Base-by-base conservation (phyloP, 495 filamentous ascomycete species). In the Daldinia bambusicola region DNA sequence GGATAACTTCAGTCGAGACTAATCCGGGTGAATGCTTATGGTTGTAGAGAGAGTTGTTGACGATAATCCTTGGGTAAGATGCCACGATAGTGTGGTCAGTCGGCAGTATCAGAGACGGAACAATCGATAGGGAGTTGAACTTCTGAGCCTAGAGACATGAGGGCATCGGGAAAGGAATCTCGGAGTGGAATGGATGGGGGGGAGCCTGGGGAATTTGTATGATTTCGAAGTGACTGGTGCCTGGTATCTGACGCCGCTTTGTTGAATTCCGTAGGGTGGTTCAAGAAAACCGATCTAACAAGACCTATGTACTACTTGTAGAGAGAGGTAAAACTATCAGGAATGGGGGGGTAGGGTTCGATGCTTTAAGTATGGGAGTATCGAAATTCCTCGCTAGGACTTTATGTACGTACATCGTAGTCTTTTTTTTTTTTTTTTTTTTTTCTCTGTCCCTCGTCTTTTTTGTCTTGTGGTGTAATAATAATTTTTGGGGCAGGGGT, bases 51-150 rank as follows among this genome's bases (percentile, higher is more conserved):
- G 76, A 66, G 70, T 70, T 79, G 67, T 76, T 75, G 51, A 80
- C 76, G 63, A 68, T 69, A 61, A 77, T 66, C 52, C 74, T 74
- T 55, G 68, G 66, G 51, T 63, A 41, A 55, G 73, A 69, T 10
- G 69, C 66, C 66, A 71, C 55, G 32, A 68, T 68, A 36, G 72
- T 41, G 66, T 55, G 71, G 71, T 83, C 79, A 81, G 74, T 80
- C 80, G 66, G 81, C 78, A 64, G 81, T 80, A 73, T 81, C 81
- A 73, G 75, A 78, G 75, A 79, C 76, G 69, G 75, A 76, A 73
- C 34, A 73, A 72, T 78, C 65, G 52, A 74, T 76, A 67, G 70
- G 61, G 69, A 72, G 69, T 77, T 65, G 72, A 70, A 67, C 40
- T 72, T 73, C 64, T 74, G 67, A 71, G 66, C 62, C 79, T 78